These are phyloP conservation scores for Leccinum disarticulatum DNA, from an alignment of 768 basidiomycete genomes.

Conservation along the genomic window DNA sequence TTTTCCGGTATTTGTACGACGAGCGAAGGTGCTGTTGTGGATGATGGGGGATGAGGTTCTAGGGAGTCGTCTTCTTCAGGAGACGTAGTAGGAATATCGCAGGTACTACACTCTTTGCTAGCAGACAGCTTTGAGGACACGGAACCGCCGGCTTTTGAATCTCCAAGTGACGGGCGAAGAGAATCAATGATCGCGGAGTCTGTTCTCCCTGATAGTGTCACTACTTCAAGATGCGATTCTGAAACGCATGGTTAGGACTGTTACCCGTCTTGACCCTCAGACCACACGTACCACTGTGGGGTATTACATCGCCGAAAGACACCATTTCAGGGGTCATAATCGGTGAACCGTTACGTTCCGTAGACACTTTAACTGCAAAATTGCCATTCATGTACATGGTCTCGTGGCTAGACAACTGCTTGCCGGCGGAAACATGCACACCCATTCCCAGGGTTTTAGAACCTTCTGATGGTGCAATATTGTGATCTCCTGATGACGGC, in stretches of 20 bases:
- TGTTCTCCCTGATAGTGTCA: slow-evolving; percentile 15
- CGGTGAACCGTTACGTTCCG: slow-evolving; percentile 14
- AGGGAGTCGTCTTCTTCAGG: slow-evolving; percentile 7
- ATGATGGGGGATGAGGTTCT: slow-evolving; percentile 10
- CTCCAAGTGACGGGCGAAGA: slow-evolving; percentile 7
- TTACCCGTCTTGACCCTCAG: neutral
- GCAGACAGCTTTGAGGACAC: slow-evolving; percentile 6
- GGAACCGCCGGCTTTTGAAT: slow-evolving; percentile 5
- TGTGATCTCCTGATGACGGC: slow-evolving; percentile 11
- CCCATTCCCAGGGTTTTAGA: slow-evolving; percentile 20
- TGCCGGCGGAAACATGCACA: slow-evolving; percentile 12
- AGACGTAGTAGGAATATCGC: slow-evolving; percentile 9
- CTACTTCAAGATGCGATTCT: slow-evolving; percentile 15
- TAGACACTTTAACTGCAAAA: slow-evolving; percentile 12
- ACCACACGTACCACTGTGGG: slow-evolving; percentile 18
- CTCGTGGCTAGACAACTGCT: slow-evolving; percentile 25
- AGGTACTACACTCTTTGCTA: slow-evolving; percentile 12
- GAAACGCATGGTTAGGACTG: slow-evolving; percentile 13
- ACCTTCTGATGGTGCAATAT: slow-evolving; percentile 18
- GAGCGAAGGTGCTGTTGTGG: slow-evolving; percentile 14
- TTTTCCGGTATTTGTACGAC: slow-evolving; percentile 16
- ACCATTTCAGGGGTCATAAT: slow-evolving; percentile 9
- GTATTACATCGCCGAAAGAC: slow-evolving; percentile 8
- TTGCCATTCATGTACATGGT: slow-evolving; percentile 22
- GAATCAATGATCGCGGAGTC: slow-evolving; percentile 6